Evolutionary conservation across 495 filamentous ascomycete genomes (phyloP), one percentile per base, ranked within the genome.

Genomic region (Podospora didyma): DNA sequence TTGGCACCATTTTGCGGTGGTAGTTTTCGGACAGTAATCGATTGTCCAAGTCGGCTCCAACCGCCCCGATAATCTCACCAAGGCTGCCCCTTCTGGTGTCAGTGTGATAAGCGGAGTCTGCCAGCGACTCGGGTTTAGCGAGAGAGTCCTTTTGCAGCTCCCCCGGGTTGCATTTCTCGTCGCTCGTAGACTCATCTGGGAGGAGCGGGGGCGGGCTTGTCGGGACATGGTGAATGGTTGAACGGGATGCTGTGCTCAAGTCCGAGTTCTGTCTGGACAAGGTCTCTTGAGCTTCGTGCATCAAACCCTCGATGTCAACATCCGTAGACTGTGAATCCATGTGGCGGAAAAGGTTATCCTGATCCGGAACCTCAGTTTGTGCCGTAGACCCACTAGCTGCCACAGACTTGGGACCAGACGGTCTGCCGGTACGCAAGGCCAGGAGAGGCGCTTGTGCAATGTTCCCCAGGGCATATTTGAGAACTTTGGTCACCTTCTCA

Each of bases 281-380:
- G 6, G 58, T 57, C 47, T 62, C 62, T 22, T 51, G 59, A 1
- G 57, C 59, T 23, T 70, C 68, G 19, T 60, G 53, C 66, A 70
- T 65, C 7, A 70, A 52, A n/a, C 61, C 66, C 3, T 65, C 34
- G 17, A 59, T 42, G 44, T 70, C 64, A 19, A 69, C 66, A 42
- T 70, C 64, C 24, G 59, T 64, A 34, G 61, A 53, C 35, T 65
- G 66, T 19, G 63, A 67, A 41, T 62, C 54, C 66, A 70, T 69
- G 58, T 67, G 58, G 20, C 50, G 62, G 28, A 69, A 53, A 19
- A 69, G 68, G 46, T 51, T 64, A 46, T 60, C 62, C 17, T 49
- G 61, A 14, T 67, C 57, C 7, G 63, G 63, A 2, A 7, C 39
- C 9, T 42, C 39, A 16, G 39, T 16, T 4, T 42, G 39, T 42